Evolutionary conservation across 2,329 filamentous ascomycete species (phyloP), one percentile per base, ranked within the genome.

Genomic region (Phaeosphaeria sp.): DNA sequence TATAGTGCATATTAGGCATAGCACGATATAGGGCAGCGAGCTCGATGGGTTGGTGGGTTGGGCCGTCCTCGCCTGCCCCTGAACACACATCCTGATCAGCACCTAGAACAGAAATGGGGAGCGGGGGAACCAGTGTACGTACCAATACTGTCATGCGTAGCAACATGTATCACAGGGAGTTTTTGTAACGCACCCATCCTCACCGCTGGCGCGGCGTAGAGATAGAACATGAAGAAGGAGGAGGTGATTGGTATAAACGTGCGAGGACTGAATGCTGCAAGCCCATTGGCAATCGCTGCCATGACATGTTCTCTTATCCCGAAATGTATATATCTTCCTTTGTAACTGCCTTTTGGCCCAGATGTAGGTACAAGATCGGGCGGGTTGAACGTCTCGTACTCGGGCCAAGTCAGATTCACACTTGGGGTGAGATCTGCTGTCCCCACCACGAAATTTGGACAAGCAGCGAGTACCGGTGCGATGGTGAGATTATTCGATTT

Each of bases 381-480:
- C 74, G 56, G 80, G 74, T 63, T 85, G 81, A 70, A 85, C 82
- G 56, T 83, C 78, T 44, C 73, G 60, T 82, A 82, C 46, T 75
- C 77, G 5, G 74, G 71, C 79, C 82, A 87, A 18, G 79, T 80
- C 80, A 87, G 83, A 63, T 72, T 73, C 15, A 69, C 60, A 0
- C 63, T 62, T 82, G 89, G 81, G 83, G 71, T 89, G 75, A 66
- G 76, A 75, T 87, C 89, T 39, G 60, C 52, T 7, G 58, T 67
- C 83, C 91, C 80, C 85, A 96, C 92, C 80, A 95, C 89, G 90
- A 98, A 98, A 71, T 84, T 83, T 86, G 97, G 97, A 71, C 97
- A 80, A 80, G 97, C 92, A 73, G 97, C 90, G 61, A 84, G 81
- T 1, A 86, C 68, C 0, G 82, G 81, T 57, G 85, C 84, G 56